phyloP scores from a whole-genome alignment of 2,329 filamentous ascomycete genomes.

The Cercospora zeina region DNA sequence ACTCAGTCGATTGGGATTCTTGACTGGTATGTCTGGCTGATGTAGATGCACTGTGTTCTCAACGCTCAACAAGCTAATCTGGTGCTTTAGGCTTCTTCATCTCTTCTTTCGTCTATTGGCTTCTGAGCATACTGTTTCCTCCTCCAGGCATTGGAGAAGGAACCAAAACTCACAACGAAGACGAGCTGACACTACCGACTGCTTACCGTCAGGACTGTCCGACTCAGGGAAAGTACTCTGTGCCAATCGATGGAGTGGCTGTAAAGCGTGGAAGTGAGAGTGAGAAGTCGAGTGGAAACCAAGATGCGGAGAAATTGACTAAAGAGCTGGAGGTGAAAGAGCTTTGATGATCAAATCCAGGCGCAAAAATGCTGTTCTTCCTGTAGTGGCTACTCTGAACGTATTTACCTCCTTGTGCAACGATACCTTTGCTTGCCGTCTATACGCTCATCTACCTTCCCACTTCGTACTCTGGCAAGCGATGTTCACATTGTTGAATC shows the following conservation, averaged over 20 bases:
- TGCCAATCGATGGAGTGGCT: neutral
- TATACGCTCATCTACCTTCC: too few relatives aligned
- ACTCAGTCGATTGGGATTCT: slow-evolving; percentile 19
- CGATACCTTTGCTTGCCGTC: too few relatives aligned
- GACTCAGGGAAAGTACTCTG: slow-evolving; percentile 19
- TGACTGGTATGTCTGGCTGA: slow-evolving; percentile 8
- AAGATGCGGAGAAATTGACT: neutral
- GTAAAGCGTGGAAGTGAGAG: neutral
- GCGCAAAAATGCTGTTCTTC: too few relatives aligned
- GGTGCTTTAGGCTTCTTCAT: slow-evolving; percentile 15
- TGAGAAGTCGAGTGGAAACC: neutral
- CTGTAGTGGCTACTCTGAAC: too few relatives aligned
- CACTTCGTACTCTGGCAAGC: too few relatives aligned
- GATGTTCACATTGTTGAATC: too few relatives aligned
- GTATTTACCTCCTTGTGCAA: too few relatives aligned
- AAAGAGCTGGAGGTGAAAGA: too few relatives aligned
- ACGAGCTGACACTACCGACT: slow-evolving; percentile 15
- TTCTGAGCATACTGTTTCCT: slow-evolving; percentile 15
- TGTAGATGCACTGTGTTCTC: too few relatives aligned
- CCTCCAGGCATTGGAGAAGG: slow-evolving; percentile 7
- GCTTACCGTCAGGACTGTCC: slow-evolving; percentile 22
- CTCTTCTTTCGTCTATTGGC: slow-evolving; percentile 11
- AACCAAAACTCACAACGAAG: slow-evolving; percentile 17
- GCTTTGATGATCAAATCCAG: too few relatives aligned
- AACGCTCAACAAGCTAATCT: neutral